phyloP scores from a whole-genome alignment of 805 yeast genomes.

The Pichia paraexigua region DNA sequence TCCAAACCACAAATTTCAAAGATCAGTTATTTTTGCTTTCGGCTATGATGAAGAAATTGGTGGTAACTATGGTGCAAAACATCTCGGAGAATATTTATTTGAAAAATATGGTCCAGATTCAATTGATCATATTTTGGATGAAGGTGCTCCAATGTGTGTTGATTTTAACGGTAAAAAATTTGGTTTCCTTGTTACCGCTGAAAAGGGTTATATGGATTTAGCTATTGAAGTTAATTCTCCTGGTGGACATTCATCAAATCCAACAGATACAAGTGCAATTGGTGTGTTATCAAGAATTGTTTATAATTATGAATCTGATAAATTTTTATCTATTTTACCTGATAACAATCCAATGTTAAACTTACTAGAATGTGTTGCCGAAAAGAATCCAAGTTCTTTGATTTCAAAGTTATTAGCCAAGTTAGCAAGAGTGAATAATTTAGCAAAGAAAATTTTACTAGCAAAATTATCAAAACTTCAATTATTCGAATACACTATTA shows the following conservation, averaged over 20 bases:
- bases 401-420: slow-evolving; percentile 16
- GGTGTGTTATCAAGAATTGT: slow-evolving; percentile 61
- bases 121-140: slow-evolving; percentile 52
- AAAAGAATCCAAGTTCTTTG: slow-evolving; percentile 26
- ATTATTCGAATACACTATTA: slow-evolving; percentile 34
- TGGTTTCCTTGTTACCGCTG: slow-evolving; percentile 40
- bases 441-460: slow-evolving; percentile 30
- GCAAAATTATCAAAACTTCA: slow-evolving; percentile 19
- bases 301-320: slow-evolving; percentile 45
- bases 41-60: slow-evolving; percentile 78
- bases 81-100: slow-evolving; percentile 38
- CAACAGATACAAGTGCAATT: slow-evolving; percentile 66
- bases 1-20: slow-evolving; percentile 35
- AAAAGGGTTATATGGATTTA: slow-evolving; percentile 35
- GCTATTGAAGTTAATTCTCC: slow-evolving; percentile 45
- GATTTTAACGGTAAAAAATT: slow-evolving; percentile 30
- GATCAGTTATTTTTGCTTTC: slow-evolving; percentile 56
- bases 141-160: slow-evolving; percentile 32
- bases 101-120: slow-evolving; percentile 54
- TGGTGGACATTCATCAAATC: slow-evolving; percentile 54
- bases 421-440: slow-evolving; percentile 17
- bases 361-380: slow-evolving; percentile 55
- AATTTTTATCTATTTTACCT: slow-evolving; percentile 40
- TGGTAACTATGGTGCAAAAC: slow-evolving; percentile 53
- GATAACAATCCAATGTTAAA: slow-evolving; percentile 51